These are phyloP conservation scores for Draba incana DNA, from an alignment of 345 rosid genomes.

Conservation along the genomic window DNA sequence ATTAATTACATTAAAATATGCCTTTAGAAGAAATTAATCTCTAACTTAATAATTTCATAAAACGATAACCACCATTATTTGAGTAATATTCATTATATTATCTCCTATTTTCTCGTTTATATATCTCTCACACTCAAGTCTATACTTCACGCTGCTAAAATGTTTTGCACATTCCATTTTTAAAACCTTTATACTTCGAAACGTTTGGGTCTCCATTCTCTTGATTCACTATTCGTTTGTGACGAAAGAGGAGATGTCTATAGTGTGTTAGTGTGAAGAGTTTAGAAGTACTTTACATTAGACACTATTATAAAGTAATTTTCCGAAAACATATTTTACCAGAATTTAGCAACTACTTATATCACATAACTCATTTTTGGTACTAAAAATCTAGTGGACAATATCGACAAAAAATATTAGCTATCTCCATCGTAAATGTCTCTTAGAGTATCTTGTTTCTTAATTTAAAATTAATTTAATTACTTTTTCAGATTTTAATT, in stretches of 20 bases:
- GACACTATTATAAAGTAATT: neutral
- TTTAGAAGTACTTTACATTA: conserved; percentile 12
- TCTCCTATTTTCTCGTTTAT: neutral
- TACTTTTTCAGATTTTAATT: too few species aligned
- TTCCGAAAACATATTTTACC: conserved; percentile 25
- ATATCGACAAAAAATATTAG: too few species aligned
- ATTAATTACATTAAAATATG: neutral
- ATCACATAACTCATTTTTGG: conserved; percentile 26
- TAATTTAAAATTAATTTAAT: too few species aligned
- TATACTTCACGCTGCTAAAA: neutral
- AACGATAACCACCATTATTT: neutral
- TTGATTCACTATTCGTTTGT: conserved; percentile 2
- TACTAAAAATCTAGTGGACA: conserved; percentile 28
- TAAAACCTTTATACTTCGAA: neutral
- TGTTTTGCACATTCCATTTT: conserved; percentile 6
- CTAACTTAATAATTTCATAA: neutral
- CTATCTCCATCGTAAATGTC: too few species aligned
- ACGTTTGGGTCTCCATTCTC: neutral
- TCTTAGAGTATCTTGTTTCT: too few species aligned
- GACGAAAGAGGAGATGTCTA: conserved; percentile 5
- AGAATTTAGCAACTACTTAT: conserved; percentile 9
- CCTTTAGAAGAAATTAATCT: too few species aligned
- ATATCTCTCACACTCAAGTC: neutral
- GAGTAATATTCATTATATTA: neutral
- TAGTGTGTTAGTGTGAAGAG: too few species aligned